A percentile compares a stretch with the other conserved stretches of the same genome.
Conservation (phyloP, 176 grass and related monocot genomes). For the Oropetium thomaeum region DNA sequence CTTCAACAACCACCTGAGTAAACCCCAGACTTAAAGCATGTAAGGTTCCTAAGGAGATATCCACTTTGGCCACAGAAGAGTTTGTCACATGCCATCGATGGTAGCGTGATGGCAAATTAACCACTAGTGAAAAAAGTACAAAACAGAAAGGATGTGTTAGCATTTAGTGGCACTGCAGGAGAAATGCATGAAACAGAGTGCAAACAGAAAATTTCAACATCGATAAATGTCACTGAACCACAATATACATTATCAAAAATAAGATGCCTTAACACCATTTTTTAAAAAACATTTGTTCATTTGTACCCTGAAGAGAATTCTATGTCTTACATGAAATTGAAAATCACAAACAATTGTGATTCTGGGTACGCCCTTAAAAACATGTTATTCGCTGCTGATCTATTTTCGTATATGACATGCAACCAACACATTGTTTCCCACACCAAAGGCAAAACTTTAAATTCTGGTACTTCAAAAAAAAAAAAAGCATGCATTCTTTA, state of each 20-base stretch:
- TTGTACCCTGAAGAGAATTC: conserved; percentile 4
- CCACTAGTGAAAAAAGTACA: conserved; percentile 46
- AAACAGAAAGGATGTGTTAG: conserved; percentile 38
- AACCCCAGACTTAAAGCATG: conserved; percentile 64
- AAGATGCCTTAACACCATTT: background rate
- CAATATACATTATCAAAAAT: conserved; percentile 18
- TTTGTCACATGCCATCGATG: conserved; percentile 79
- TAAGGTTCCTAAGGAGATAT: conserved; percentile 57
- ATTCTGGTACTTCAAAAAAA: background rate
- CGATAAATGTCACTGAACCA: conserved; percentile 9
- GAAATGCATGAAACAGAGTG: background rate
- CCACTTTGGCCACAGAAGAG: conserved; percentile 68
- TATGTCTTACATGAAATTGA: background rate
- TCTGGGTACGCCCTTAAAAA: too few species aligned
- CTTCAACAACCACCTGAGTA: conserved; percentile 80
- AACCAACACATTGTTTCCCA: background rate
- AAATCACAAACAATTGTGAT: conserved; percentile 11
- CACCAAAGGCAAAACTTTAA: background rate
- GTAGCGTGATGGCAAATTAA: conserved; percentile 78
- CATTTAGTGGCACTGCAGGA: conserved; percentile 6
- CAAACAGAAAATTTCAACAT: background rate
- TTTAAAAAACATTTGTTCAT: background rate
- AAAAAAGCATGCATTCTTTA: too few species aligned
- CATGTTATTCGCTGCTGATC: too few species aligned
- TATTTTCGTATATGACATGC: conserved; percentile 10